A percentile compares a stretch with the other conserved stretches of the same genome.
Conservation (phyloP, 768 basidiomycete genomes). For the Harrya chromipes region DNA sequence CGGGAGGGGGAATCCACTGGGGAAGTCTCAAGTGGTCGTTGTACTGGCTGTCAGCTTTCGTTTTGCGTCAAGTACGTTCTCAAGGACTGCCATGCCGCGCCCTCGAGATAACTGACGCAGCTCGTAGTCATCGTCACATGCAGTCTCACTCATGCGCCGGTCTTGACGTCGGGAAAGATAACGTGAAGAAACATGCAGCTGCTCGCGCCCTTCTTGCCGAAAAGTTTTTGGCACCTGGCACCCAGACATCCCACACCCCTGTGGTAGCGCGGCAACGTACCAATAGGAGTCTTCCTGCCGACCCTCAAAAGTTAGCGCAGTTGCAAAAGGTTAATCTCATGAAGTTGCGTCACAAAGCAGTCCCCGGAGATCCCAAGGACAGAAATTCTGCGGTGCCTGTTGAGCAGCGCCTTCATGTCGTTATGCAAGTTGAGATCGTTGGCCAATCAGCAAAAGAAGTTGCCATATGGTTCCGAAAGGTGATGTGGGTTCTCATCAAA, state of each 20-base stretch:
- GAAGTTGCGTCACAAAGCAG: conserved; percentile 71
- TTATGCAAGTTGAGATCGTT: conserved; percentile 32
- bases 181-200: conserved; percentile 37
- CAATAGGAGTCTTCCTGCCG: conserved; percentile 37
- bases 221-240: conserved; percentile 38
- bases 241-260: conserved; percentile 23
- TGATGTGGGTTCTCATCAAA: conserved; percentile 22
- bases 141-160: conserved; percentile 56
- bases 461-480: conserved; percentile 73
- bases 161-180: conserved; percentile 4
- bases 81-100: not conserved
- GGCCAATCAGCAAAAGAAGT: conserved; percentile 36
- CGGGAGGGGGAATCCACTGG: not conserved
- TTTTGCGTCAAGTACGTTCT: conserved; percentile 62
- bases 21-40: conserved; percentile 32
- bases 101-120: conserved; percentile 8
- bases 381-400: conserved; percentile 42
- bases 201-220: conserved; percentile 55
- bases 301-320: conserved; percentile 53
- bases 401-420: conserved; percentile 59
- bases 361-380: conserved; percentile 60
- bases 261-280: conserved; percentile 21
- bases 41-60: conserved; percentile 49
- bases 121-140: conserved; percentile 61
- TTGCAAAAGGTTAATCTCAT: conserved; percentile 60